Evolutionary conservation across 257 asterid genomes (phyloP).

Genomic region (Fraxinus excelsior): DNA sequence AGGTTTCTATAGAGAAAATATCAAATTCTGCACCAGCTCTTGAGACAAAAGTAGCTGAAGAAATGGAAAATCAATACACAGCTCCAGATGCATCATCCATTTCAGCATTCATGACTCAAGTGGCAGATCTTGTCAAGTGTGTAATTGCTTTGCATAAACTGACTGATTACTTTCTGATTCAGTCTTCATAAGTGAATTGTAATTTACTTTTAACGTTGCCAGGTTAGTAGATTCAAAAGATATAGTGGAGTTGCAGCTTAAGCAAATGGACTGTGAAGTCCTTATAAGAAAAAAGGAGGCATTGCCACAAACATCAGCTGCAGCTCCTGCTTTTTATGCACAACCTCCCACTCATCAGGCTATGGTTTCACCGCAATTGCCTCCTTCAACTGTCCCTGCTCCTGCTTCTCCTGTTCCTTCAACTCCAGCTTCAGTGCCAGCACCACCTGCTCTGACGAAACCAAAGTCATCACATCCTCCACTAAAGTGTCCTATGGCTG

Average conservation of each 20-base stretch:
- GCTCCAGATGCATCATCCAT: slow-evolving; percentile 49
- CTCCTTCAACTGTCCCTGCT: slow-evolving; percentile 37
- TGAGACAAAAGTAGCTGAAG: slow-evolving; percentile 26
- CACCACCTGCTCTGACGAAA: slow-evolving; percentile 43
- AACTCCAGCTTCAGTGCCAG: slow-evolving; percentile 31
- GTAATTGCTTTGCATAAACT: slow-evolving; percentile 26
- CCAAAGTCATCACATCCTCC: slow-evolving; percentile 66
- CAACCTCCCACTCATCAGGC: slow-evolving; percentile 43
- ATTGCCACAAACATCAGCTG: slow-evolving; percentile 43
- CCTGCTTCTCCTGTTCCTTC: slow-evolving; percentile 34
- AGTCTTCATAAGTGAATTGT: neutral
- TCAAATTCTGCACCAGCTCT: slow-evolving; percentile 38
- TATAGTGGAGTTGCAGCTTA: slow-evolving; percentile 57
- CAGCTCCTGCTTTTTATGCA: slow-evolving; percentile 33
- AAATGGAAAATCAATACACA: slow-evolving; percentile 29
- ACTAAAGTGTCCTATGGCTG: slow-evolving; percentile 70
- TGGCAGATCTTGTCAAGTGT: slow-evolving; percentile 49
- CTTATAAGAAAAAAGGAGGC: slow-evolving; percentile 61
- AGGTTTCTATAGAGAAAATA: slow-evolving; percentile 41
- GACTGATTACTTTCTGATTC: slow-evolving; percentile 9
- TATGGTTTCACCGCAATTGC: slow-evolving; percentile 32
- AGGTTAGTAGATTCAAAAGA: slow-evolving; percentile 68
- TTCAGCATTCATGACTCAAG: slow-evolving; percentile 53
- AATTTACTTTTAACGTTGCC: slow-evolving; percentile 8
- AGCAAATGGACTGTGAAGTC: slow-evolving; percentile 55